Conservation (phyloP, 805 yeast species). For the Metschnikowia henanensis region DNA sequence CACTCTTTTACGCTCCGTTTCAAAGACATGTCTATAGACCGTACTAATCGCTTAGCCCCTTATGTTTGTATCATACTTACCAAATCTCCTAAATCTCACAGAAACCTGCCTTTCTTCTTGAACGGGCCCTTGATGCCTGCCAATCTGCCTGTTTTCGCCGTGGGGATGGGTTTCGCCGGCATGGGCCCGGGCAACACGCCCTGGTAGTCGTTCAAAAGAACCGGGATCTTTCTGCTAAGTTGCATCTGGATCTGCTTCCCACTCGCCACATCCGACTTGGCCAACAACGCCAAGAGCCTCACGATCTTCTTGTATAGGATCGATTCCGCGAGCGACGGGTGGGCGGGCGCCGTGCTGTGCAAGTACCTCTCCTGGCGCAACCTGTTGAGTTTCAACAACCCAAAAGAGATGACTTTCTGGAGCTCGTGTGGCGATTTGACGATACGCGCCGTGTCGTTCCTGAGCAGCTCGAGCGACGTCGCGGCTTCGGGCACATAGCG, state of each 20-base stretch:
- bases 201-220: slow-evolving; percentile 66
- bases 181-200: slow-evolving; percentile 76
- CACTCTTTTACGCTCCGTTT: no score
- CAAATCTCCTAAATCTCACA: background rate
- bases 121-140: slow-evolving; percentile 41
- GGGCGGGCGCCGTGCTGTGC: slow-evolving; percentile 25
- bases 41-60: background rate
- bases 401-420: slow-evolving; percentile 35
- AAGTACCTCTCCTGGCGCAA: slow-evolving; percentile 41
- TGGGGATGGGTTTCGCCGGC: slow-evolving; percentile 19
- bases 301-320: slow-evolving; percentile 30
- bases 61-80: background rate
- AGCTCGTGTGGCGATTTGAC: slow-evolving; percentile 28
- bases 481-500: slow-evolving; percentile 37
- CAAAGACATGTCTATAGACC: no score
- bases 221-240: slow-evolving; percentile 54
- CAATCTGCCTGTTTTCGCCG: slow-evolving; percentile 28
- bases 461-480: slow-evolving; percentile 24
- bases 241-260: slow-evolving; percentile 28
- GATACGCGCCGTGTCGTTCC: slow-evolving; percentile 24
- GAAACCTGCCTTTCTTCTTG: slow-evolving; percentile 30
- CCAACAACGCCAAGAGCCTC: slow-evolving; percentile 32
- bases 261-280: slow-evolving; percentile 28
- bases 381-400: slow-evolving; percentile 35
- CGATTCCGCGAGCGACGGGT: slow-evolving; percentile 29